Base-by-base conservation (phyloP, 2,329 filamentous ascomycete genomes). In the Epichloe uncinata region DNA sequence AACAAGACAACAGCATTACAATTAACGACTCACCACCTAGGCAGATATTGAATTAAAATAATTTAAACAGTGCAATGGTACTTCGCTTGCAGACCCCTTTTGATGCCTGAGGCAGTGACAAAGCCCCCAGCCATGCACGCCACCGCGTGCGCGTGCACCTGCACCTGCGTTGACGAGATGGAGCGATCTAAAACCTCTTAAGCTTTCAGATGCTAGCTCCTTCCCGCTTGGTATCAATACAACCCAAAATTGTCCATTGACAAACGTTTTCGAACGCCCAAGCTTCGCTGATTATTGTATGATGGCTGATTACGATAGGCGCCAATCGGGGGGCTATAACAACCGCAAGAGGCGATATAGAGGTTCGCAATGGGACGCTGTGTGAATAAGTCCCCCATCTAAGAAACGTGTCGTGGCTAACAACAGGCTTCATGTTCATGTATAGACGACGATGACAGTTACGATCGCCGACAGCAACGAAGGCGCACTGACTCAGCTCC, bases 281-380 rank as follows among this genome's bases (percentile, higher is more conserved):
- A 11, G 33, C 33, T 37, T 18, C 22, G 33, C 16, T 30, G 47
- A 42, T 7, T 4, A 48, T 48, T 48, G 26, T 35, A 42, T 47
- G 48, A 69, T 81, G 78, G 73, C 73, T 44, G 78, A 81, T 58
- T 72, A 77, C 65, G 77, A 80, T 55, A 70, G 75, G 55, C 68
- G 82, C 63, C 75, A 72, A 36, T 60, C 64, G 69, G 73, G 37
- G 36, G 67, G 77, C 53, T 68, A 75, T 61, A 73, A 81, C 64
- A 80, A 79, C 59, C 81, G 85, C 65, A 95, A 94, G 70, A 77
- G 85, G 60, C 79, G 88, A 63, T 84, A 82, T 63, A 77, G 86
- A 85, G 88, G 88, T 90, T 65, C 57, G 72, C 58, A 13, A 22
- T 33, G 7, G 12, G 26, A 11, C 13, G 13, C n/a, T 33, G 12